phyloP scores from a whole-genome alignment of 2,329 filamentous ascomycete genomes.

The Cordyceps javanica region DNA sequence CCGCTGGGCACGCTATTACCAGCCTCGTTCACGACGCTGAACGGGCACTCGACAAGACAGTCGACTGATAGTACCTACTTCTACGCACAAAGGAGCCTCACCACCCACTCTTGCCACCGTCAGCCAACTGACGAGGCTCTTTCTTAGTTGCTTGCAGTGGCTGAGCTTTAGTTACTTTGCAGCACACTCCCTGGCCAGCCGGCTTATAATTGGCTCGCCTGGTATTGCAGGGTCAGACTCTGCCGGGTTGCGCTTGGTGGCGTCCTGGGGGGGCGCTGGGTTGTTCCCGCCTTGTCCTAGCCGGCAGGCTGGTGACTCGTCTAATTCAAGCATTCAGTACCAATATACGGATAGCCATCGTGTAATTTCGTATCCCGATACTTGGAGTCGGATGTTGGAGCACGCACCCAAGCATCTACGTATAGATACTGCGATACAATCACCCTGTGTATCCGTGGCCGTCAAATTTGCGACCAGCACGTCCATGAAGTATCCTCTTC shows the following conservation, averaged over 20 bases:
- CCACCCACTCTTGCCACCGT: not conserved
- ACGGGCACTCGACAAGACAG: not conserved
- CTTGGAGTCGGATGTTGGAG: no score
- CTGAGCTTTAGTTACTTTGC: not conserved
- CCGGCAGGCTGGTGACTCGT: not conserved
- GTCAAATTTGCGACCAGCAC: no score
- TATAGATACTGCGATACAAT: no score
- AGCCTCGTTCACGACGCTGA: not conserved
- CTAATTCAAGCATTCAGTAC: not conserved
- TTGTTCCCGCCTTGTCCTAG: not conserved
- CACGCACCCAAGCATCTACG: no score
- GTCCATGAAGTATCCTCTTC: no score
- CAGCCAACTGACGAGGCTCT: not conserved
- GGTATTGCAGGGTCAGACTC: no score
- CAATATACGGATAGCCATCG: no score
- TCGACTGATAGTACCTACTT: not conserved
- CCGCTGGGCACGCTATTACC: not conserved
- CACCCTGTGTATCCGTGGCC: no score
- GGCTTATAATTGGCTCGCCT: not conserved
- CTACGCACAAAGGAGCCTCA: not conserved
- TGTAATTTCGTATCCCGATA: no score
- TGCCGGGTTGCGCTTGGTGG: no score
- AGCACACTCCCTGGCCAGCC: not conserved
- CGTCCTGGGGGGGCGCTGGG: slow-evolving; percentile 1
- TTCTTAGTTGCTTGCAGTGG: not conserved